Conservation (phyloP, 129 eudicot genomes). For the Chrysanthemum makinoi region DNA sequence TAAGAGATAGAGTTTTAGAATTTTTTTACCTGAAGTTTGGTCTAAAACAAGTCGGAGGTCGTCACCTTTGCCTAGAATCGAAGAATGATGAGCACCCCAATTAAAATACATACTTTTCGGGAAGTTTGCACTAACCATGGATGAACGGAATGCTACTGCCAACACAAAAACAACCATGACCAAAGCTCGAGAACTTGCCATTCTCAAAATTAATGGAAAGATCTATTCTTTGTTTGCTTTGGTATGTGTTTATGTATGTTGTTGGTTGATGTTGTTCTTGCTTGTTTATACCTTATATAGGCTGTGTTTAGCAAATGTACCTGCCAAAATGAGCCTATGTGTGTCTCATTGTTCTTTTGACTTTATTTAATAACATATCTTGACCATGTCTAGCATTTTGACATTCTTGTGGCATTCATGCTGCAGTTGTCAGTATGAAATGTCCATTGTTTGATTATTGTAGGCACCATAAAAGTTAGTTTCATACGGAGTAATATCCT, state of each 20-base stretch:
- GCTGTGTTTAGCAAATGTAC: not conserved
- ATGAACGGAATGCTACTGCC: slow-evolving; percentile 25
- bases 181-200: slow-evolving; percentile 27
- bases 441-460: too few species aligned
- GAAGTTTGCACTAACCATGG: slow-evolving; percentile 31
- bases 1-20: not conserved
- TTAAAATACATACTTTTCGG: slow-evolving; percentile 41
- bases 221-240: too few species aligned
- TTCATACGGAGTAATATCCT: too few species aligned
- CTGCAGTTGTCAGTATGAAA: too few species aligned
- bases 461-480: too few species aligned
- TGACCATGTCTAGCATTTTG: slow-evolving; percentile 12
- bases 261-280: slow-evolving; percentile 19
- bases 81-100: slow-evolving; percentile 54
- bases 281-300: slow-evolving; percentile 41
- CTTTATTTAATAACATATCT: slow-evolving; percentile 2
- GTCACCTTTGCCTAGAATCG: slow-evolving; percentile 39
- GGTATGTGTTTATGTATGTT: not conserved
- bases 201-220: not conserved
- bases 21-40: slow-evolving; percentile 46
- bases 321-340: not conserved
- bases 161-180: slow-evolving; percentile 16
- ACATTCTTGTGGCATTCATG: too few species aligned
- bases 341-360: slow-evolving; percentile 3
- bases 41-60: slow-evolving; percentile 53